Percentiles rank a stretch among this genome's conserved stretches.
Conservation (phyloP, 1,284 basidiomycete species). For the Fomitopsis palustris region DNA sequence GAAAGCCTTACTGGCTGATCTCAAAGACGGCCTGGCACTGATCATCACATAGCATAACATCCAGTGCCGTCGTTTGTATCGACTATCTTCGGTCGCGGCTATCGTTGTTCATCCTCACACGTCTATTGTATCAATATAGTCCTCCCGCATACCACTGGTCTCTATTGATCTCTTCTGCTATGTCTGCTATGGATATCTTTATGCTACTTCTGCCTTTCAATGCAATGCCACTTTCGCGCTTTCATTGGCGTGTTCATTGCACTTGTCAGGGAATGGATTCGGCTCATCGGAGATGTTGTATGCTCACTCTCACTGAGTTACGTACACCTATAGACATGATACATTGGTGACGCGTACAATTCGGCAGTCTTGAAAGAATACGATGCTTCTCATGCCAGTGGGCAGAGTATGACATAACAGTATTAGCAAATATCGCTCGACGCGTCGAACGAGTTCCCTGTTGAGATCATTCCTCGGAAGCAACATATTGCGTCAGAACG, state of each 20-base stretch:
- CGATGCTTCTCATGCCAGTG: no score
- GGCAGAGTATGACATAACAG: neutral
- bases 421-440: constrained; percentile 1
- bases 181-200: neutral
- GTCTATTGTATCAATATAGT: neutral
- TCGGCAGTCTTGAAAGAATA: no score
- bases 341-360: no score
- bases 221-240: neutral
- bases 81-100: constrained; percentile 2
- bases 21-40: constrained; percentile 50
- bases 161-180: neutral
- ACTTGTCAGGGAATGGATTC: no score
- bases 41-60: constrained; percentile 42
- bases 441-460: neutral
- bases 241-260: neutral
- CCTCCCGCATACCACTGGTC: neutral
- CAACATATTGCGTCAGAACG: neutral
- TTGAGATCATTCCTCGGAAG: neutral
- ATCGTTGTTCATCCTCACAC: neutral
- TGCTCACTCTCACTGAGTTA: no score
- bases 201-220: neutral
- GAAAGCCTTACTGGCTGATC: constrained; percentile 47
- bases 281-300: no score
- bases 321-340: no score
- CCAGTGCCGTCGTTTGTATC: constrained; percentile 6